phyloP scores from a whole-genome alignment of 2,329 filamentous ascomycete genomes.

The Epichloe coenophiala region DNA sequence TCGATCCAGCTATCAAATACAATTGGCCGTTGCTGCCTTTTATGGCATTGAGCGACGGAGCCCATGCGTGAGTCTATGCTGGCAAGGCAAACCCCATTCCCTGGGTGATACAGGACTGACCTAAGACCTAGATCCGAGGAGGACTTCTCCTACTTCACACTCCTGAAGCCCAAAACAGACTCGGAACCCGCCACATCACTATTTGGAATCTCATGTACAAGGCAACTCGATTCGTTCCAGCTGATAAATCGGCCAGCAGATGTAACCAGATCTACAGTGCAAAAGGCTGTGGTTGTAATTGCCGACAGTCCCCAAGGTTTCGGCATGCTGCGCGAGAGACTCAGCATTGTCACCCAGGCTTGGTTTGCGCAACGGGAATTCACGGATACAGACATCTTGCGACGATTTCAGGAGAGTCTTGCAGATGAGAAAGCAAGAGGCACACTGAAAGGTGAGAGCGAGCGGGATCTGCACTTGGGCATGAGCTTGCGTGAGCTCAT shows the following conservation, averaged over 20 bases:
- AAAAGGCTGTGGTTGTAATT: conserved; percentile 95
- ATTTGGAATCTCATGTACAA: conserved; percentile 90
- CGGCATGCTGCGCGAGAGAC: conserved; percentile 76
- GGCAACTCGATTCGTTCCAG: conserved; percentile 71
- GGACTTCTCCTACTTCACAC: conserved; percentile 97
- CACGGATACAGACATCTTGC: conserved; percentile 76
- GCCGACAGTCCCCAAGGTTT: conserved; percentile 83
- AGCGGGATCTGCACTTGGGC: conserved; percentile 79
- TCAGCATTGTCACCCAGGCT: conserved; percentile 81
- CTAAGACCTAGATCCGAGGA: conserved; percentile 53
- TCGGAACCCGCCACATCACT: conserved; percentile 58
- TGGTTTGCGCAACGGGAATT: conserved; percentile 97
- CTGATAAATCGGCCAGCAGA: conserved; percentile 70
- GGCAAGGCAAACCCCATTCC: background rate
- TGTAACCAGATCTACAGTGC: conserved; percentile 92
- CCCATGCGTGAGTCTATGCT: conserved; percentile 61
- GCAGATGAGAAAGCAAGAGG: conserved; percentile 50
- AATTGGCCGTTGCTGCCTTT: conserved; percentile 89
- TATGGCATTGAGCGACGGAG: conserved; percentile 92
- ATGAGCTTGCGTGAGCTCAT: conserved; percentile 81
- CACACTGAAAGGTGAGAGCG: conserved; percentile 48
- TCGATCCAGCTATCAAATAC: conserved; percentile 68
- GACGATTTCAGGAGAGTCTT: conserved; percentile 83
- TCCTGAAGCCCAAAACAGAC: conserved; percentile 50
- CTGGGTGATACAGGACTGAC: background rate